Percentiles rank a stretch among this genome's conserved stretches.
phyloP scores from a whole-genome alignment of 2,329 filamentous ascomycete species.

The Colletotrichum sp. region DNA sequence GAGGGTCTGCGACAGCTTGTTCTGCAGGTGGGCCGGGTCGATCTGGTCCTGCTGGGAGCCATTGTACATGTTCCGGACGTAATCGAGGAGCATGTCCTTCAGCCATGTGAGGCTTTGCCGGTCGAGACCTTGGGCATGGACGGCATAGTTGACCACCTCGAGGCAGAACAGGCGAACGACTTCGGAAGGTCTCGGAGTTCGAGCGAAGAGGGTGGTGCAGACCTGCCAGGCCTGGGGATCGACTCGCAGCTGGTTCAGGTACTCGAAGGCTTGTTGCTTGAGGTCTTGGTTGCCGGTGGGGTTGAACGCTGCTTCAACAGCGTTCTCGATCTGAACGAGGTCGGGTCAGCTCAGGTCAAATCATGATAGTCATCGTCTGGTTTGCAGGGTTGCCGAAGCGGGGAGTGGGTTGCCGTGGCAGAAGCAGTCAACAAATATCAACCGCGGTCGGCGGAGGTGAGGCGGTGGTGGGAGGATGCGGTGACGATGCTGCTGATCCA shows the following conservation, averaged over 20 bases:
- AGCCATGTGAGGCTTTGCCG: slow-evolving; percentile 74
- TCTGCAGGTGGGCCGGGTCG: slow-evolving; percentile 83
- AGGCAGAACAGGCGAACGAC: slow-evolving; percentile 88
- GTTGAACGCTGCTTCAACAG: slow-evolving; percentile 92
- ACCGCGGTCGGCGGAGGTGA: neutral
- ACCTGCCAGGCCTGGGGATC: slow-evolving; percentile 90
- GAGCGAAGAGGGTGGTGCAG: slow-evolving; percentile 84
- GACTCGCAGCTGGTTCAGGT: slow-evolving; percentile 77
- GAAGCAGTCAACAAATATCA: neutral
- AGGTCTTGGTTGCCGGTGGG: slow-evolving; percentile 76
- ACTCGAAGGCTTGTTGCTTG: slow-evolving; percentile 84
- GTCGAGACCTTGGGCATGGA: slow-evolving; percentile 81
- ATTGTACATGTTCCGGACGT: slow-evolving; percentile 79
- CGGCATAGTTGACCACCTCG: slow-evolving; percentile 91
- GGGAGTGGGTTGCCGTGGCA: neutral
- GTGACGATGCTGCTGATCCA: slow-evolving; percentile 25
- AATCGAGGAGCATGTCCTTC: slow-evolving; percentile 81
- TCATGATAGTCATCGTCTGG: neutral
- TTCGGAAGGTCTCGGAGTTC: slow-evolving; percentile 76
- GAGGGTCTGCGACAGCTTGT: slow-evolving; percentile 95
- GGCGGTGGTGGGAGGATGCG: slow-evolving; percentile 7
- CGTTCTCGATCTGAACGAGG: slow-evolving; percentile 79
- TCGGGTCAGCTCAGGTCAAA: neutral
- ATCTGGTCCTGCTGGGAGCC: slow-evolving; percentile 58
- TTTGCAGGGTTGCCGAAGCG: neutral